Conservation (phyloP, 2,329 filamentous ascomycete genomes). For the Colletotrichum higginsianum region DNA sequence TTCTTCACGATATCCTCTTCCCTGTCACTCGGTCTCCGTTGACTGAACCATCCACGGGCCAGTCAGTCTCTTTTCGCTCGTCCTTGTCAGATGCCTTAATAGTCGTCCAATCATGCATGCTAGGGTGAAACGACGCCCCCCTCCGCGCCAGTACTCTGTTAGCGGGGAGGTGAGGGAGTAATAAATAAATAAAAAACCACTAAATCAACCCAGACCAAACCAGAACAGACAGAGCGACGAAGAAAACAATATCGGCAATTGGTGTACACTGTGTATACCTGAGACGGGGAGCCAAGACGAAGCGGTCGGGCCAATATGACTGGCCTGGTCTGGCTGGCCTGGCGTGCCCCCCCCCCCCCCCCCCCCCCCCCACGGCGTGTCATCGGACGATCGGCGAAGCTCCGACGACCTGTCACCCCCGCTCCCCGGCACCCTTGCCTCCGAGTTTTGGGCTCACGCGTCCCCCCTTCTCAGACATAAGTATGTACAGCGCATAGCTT, state of each 20-base stretch:
- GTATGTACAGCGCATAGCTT: not conserved
- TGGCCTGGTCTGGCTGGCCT: not conserved
- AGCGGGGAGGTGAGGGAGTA: not conserved
- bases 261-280: not conserved
- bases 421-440: constrained; percentile 33
- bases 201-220: not conserved
- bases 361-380: constrained; percentile 9
- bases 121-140: not conserved
- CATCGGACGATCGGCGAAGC: constrained; percentile 30
- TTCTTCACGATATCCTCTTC: not conserved
- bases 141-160: not conserved
- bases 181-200: not conserved
- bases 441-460: constrained; percentile 27
- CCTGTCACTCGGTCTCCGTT: not conserved
- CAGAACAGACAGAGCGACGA: not conserved
- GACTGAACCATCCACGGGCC: no score
- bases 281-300: constrained; percentile 13
- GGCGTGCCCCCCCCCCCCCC: no score
- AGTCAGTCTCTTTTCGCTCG: not conserved
- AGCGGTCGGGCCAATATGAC: constrained; percentile 13
- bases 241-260: not conserved
- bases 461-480: not conserved
- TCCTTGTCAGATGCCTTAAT: not conserved
- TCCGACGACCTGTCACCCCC: constrained; percentile 23
- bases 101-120: not conserved